phyloP scores from a whole-genome alignment of 2,329 filamentous ascomycete species.

The Colletotrichum tropicicola region DNA sequence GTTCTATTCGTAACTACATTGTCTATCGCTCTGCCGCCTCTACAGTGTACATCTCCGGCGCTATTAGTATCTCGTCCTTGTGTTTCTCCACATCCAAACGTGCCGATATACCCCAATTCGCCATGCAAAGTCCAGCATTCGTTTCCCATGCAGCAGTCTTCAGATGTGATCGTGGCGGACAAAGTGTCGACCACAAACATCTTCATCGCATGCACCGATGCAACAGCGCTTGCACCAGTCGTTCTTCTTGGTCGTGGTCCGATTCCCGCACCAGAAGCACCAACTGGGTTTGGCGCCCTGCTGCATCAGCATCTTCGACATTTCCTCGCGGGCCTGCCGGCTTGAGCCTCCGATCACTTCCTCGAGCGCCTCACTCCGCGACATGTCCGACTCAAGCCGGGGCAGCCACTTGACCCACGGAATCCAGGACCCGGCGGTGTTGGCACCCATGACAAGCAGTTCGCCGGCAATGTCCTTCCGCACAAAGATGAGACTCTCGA shows the following conservation, averaged over 20 bases:
- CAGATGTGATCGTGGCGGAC: background rate
- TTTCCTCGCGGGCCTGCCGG: background rate
- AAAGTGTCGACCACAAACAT: slow-evolving; percentile 3
- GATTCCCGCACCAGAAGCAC: slow-evolving; percentile 28
- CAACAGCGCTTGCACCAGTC: slow-evolving; percentile 27
- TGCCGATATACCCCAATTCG: too few species aligned
- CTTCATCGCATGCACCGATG: slow-evolving; percentile 8
- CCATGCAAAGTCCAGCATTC: background rate
- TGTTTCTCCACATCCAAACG: too few species aligned
- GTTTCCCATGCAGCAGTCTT: background rate
- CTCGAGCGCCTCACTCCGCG: slow-evolving; percentile 3
- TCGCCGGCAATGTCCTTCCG: slow-evolving; percentile 24
- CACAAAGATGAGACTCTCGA: slow-evolving; percentile 21
- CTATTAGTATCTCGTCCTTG: too few species aligned
- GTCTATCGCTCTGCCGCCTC: too few species aligned
- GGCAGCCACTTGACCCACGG: slow-evolving; percentile 31
- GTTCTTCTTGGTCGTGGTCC: background rate
- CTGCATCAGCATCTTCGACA: background rate
- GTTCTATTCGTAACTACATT: too few species aligned
- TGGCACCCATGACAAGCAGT: slow-evolving; percentile 21
- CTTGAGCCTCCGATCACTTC: slow-evolving; percentile 3
- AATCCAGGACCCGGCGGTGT: slow-evolving; percentile 19
- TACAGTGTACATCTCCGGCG: too few species aligned
- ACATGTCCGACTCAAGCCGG: slow-evolving; percentile 26
- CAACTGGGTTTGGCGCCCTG: slow-evolving; percentile 11